Evolutionary conservation across 2,329 filamentous ascomycete genomes (phyloP).

Genomic region (Rutstroemia sp.): DNA sequence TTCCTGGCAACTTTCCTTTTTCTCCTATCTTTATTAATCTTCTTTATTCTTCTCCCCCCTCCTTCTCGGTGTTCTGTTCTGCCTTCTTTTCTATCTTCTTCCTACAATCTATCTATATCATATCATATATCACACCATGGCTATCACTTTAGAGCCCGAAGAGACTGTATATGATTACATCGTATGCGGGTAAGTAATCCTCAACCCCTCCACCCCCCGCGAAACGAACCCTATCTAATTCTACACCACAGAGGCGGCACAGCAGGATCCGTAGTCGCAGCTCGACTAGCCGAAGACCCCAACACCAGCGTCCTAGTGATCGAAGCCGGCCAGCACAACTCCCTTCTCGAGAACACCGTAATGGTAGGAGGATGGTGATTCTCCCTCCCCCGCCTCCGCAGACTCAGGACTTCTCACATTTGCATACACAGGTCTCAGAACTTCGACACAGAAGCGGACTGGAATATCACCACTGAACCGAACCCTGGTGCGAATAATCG

Average conservation of each 20-base stretch:
- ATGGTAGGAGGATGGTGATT: slow-evolving; percentile 41
- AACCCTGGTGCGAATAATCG: slow-evolving; percentile 34
- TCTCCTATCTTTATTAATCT: too few species aligned
- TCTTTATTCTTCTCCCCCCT: too few species aligned
- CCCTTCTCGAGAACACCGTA: slow-evolving; percentile 40
- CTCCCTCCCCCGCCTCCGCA: neutral
- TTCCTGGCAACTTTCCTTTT: too few species aligned
- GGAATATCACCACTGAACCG: slow-evolving; percentile 41
- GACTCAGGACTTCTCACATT: neutral
- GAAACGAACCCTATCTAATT: neutral
- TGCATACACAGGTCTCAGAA: slow-evolving; percentile 34
- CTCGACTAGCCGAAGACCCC: slow-evolving; percentile 44
- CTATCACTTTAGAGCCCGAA: slow-evolving; percentile 13
- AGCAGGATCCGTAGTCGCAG: slow-evolving; percentile 41
- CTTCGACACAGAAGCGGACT: slow-evolving; percentile 42
- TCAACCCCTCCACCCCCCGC: neutral
- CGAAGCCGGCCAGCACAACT: slow-evolving; percentile 40
- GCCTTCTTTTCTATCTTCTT: neutral
- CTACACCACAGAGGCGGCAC: slow-evolving; percentile 34
- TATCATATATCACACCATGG: slow-evolving; percentile 1
- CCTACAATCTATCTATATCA: neutral
- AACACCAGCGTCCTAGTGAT: slow-evolving; percentile 40
- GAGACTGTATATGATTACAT: slow-evolving; percentile 22
- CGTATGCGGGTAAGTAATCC: slow-evolving; percentile 20
- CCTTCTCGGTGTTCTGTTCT: neutral